These are phyloP conservation scores for Angophora floribunda DNA, from an alignment of 345 rosid genomes.

Conservation along the genomic window DNA sequence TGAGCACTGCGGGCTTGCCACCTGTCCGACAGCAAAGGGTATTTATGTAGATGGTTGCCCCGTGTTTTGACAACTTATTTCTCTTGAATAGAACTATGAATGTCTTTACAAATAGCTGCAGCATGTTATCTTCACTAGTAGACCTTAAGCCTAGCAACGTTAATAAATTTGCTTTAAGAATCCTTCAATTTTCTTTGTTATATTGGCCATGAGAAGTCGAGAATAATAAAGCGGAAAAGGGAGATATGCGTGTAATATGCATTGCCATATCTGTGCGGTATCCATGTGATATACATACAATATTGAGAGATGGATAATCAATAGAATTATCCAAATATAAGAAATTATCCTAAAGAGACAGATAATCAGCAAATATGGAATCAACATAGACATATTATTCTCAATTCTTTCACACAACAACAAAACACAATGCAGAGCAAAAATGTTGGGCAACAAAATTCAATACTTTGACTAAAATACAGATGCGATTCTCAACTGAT, in stretches of 20 bases:
- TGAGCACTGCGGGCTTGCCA: neutral
- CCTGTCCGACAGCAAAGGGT: neutral
- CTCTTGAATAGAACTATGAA: neutral
- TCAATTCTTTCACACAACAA: neutral
- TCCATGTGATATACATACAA: no score
- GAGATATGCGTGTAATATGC: neutral
- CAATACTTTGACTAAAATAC: neutral
- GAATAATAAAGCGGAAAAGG: neutral
- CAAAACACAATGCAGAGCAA: neutral
- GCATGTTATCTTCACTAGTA: neutral
- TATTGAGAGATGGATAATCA: neutral
- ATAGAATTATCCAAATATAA: neutral
- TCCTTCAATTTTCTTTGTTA: neutral
- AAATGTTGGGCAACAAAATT: neutral
- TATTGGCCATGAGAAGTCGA: neutral
- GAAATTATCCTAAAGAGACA: neutral
- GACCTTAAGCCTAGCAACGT: neutral
- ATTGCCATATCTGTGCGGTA: no score
- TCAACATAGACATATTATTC: neutral
- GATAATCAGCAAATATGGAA: neutral
- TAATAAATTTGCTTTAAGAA: no score
- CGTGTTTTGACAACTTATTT: neutral
- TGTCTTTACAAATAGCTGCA: neutral
- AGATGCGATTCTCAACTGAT: neutral
- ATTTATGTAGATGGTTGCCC: neutral